phyloP scores from a whole-genome alignment of 2,329 filamentous ascomycete species.

The Sarocladiaceae sp. region DNA sequence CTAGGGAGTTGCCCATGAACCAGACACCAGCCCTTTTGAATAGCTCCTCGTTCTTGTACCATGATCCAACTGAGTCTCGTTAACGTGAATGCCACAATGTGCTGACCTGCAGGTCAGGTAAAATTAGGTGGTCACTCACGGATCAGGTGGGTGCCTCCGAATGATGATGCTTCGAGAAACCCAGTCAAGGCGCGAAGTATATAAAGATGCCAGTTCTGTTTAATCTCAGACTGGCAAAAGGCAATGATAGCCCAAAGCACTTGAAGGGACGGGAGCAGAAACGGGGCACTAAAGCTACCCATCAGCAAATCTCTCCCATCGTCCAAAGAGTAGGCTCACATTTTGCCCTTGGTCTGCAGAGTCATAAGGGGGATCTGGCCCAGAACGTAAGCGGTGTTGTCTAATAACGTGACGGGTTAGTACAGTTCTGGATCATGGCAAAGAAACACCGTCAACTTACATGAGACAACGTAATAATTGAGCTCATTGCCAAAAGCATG shows the following conservation, averaged over 20 bases:
- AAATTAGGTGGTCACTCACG: constrained; percentile 15
- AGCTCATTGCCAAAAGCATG: constrained; percentile 27
- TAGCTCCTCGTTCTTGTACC: constrained; percentile 27
- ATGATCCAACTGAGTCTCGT: constrained; percentile 16
- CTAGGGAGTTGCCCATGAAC: constrained; percentile 31
- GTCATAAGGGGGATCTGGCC: constrained; percentile 24
- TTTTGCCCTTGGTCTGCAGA: constrained; percentile 21
- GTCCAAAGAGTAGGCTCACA: constrained; percentile 13
- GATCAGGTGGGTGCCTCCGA: constrained; percentile 24
- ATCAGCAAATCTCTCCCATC: background rate
- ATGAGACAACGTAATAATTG: constrained; percentile 18
- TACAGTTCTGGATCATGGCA: background rate
- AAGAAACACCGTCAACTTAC: constrained; percentile 20
- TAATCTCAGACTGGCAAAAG: constrained; percentile 20
- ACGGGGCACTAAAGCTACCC: constrained; percentile 17
- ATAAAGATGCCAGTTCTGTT: constrained; percentile 21
- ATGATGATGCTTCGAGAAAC: constrained; percentile 21
- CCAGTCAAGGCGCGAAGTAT: constrained; percentile 20
- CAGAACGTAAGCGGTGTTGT: constrained; percentile 33
- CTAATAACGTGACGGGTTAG: constrained; percentile 17
- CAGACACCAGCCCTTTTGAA: constrained; percentile 47
- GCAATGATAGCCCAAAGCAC: constrained; percentile 22
- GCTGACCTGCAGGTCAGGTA: background rate
- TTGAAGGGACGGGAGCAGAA: constrained; percentile 18
- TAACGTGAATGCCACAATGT: background rate